Evolutionary conservation across 2,329 filamentous ascomycete species (phyloP).

Genomic region (Monilinia polystroma): DNA sequence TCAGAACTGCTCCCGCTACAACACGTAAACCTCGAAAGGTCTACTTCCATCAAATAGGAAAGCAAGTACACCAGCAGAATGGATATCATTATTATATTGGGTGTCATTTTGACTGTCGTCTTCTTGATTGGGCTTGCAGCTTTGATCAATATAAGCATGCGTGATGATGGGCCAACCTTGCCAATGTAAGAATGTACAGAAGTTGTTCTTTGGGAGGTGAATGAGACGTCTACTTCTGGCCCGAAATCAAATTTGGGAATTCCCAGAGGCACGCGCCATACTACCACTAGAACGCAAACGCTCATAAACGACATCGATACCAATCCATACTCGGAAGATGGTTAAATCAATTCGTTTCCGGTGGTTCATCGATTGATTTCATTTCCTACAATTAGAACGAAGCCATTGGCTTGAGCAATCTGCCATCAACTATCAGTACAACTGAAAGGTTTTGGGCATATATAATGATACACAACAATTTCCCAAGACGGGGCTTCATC

Average conservation of each 20-base stretch:
- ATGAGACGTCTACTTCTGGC: background rate
- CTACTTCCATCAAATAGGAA: background rate
- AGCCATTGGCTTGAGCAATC: background rate
- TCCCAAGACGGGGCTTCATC: background rate
- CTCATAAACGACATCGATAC: background rate
- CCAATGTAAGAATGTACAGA: background rate
- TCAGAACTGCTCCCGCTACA: background rate
- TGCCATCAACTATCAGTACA: background rate
- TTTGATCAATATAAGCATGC: constrained; percentile 1
- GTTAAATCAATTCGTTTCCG: background rate
- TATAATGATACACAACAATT: background rate
- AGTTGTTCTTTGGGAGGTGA: background rate
- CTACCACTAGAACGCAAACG: background rate
- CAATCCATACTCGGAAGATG: background rate
- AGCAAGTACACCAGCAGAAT: background rate
- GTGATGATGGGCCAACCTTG: background rate
- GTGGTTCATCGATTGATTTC: background rate
- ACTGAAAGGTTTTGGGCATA: background rate
- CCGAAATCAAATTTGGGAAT: background rate
- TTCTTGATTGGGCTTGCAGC: background rate
- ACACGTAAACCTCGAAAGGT: background rate
- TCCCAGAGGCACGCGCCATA: background rate
- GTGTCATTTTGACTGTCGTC: background rate
- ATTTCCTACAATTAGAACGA: background rate
- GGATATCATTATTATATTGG: background rate